Base-by-base conservation (phyloP, 805 yeast species). In the Saccharomycopsis schoenii region DNA sequence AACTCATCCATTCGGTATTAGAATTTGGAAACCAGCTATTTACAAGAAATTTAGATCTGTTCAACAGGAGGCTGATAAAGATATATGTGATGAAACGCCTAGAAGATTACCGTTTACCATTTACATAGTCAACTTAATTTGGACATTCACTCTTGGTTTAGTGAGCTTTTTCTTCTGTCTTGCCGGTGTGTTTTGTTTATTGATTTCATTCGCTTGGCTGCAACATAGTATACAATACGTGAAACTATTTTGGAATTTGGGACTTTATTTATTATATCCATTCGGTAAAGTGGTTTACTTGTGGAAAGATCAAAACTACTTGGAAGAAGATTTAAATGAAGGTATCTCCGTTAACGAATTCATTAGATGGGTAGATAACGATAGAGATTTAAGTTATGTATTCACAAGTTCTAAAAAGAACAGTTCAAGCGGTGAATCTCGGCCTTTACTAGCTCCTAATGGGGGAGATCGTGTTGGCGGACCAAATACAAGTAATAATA, bases 11-110 rank as follows among this genome's bases (percentile, higher is more conserved):
- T 94, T 94, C 69, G 99, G 99, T 79, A 93, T 94, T 55, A 86
- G 97, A 72, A 89, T 94, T 68, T 94, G 99, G 99, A 94, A 94
- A 70, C 99, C 99, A 1, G 97, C 98, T 1, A 76, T 94, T 60
- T 94, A 94, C 74, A 94, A 94, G 71, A 94, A 94, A 72, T 81
- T 82, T 62, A 84, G 99, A 68, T 89, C 97, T 3, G 97, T 94
- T 39, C 94, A 94, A 66, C 79, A 84, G 50, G 85, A 89, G 62
- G 97, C 98, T 1, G 96, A 89, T 62, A 88, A 88, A 64, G 99
- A 94, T 77, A 89, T 94, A 66, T 97, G 93, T 72, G 92, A 90
- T 56, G 82, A 85, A 17, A 56, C 47, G 15, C 54, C 55, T n/a
- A 43, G 63, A 67, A 75, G 66, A 66, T 77, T 76, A 64, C 75